Conservation (phyloP, 2,329 filamentous ascomycete species). For the Dendryphion nanum region DNA sequence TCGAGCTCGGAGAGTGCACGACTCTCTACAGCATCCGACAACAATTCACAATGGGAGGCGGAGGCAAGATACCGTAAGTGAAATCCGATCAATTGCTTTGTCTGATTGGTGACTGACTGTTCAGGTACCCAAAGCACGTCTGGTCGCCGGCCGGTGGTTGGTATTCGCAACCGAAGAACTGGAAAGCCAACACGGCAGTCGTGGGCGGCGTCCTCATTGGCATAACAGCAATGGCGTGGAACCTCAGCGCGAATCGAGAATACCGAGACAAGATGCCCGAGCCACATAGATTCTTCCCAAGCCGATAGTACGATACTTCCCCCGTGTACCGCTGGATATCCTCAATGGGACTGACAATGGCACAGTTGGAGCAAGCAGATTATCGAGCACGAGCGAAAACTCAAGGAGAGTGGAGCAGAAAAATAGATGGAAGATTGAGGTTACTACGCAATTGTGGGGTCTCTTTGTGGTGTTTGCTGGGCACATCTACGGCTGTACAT, state of each 20-base stretch:
- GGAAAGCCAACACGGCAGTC: conserved; percentile 86
- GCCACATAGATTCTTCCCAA: conserved; percentile 75
- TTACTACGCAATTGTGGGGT: conserved; percentile 11
- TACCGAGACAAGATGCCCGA: conserved; percentile 73
- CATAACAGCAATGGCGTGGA: conserved; percentile 67
- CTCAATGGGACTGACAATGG: neutral
- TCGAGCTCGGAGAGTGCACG: conserved; percentile 15
- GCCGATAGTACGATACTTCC: conserved; percentile 67
- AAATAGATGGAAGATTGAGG: too few relatives aligned
- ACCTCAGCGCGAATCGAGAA: conserved; percentile 71
- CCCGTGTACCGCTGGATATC: neutral
- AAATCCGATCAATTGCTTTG: too few relatives aligned
- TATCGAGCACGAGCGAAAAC: conserved; percentile 63
- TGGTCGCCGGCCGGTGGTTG: conserved; percentile 98
- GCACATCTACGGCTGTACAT: conserved; percentile 37
- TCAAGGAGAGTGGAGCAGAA: conserved; percentile 28
- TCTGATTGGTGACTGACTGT: conserved; percentile 13
- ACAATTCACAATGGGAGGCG: conserved; percentile 63
- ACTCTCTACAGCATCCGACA: conserved; percentile 34
- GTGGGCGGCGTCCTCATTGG: conserved; percentile 68
- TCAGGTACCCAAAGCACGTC: conserved; percentile 95
- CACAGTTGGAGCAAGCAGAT: conserved; percentile 70
- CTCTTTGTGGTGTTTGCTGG: conserved; percentile 15
- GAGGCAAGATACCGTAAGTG: conserved; percentile 69
- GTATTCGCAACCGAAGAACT: conserved; percentile 94